Conservation (phyloP, 164 flowering plant genomes). For the Dillenia suffruticosa region DNA sequence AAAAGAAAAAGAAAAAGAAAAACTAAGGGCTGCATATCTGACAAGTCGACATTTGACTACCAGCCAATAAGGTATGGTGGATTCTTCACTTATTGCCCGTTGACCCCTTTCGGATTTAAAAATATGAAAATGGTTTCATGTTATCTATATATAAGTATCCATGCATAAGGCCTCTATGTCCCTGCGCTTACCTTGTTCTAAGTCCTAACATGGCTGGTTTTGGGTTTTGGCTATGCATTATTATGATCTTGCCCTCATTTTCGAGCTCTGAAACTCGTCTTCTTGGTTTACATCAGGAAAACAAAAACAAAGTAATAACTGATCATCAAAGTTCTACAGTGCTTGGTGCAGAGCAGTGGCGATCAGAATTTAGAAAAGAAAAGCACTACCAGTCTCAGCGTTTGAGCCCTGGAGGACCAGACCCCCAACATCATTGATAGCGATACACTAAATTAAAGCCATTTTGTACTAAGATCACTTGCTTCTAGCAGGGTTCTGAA, state of each 20-base stretch:
- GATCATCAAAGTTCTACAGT: too few species aligned
- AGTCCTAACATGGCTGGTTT: conserved; percentile 19
- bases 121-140: not conserved
- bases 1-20: too few species aligned
- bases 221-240: conserved; percentile 17
- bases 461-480: too few species aligned
- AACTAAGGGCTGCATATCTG: too few species aligned
- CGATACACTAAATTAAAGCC: too few species aligned
- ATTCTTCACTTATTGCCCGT: not conserved
- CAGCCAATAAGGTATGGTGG: not conserved
- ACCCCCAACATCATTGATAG: conserved; percentile 24
- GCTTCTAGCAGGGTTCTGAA: too few species aligned
- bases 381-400: conserved; percentile 8
- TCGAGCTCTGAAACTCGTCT: conserved; percentile 9
- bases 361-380: not conserved
- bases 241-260: conserved; percentile 10
- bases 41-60: not conserved
- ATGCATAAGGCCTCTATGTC: not conserved
- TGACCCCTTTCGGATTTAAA: not conserved
- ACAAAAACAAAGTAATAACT: not conserved
- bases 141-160: not conserved
- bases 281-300: not conserved
- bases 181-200: conserved; percentile 9
- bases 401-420: conserved; percentile 33
- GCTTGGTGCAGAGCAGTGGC: conserved; percentile 6